Conservation (phyloP, 2,329 filamentous ascomycete species). For the Fusarium albidum region DNA sequence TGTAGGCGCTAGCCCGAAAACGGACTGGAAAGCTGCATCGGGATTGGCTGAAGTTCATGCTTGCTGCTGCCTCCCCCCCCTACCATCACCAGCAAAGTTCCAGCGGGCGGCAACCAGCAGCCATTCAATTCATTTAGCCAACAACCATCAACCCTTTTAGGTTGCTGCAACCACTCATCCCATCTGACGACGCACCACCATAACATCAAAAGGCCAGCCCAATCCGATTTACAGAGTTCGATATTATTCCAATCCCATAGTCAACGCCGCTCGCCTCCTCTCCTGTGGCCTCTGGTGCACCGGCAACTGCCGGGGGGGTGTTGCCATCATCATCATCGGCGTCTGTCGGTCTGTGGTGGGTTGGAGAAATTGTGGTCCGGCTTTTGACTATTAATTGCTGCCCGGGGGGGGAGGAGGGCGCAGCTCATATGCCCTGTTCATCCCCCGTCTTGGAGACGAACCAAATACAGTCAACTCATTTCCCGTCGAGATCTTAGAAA, state of each 20-base stretch:
- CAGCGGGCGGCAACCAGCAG: conserved; percentile 18
- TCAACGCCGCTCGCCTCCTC: background rate
- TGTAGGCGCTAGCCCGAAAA: conserved; percentile 22
- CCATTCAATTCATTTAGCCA: conserved; percentile 11
- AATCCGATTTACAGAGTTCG: background rate
- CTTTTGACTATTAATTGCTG: conserved; percentile 35
- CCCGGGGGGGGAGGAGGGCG: conserved; percentile 36
- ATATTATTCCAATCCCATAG: background rate
- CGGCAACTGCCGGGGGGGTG: background rate
- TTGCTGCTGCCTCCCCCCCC: too few relatives aligned
- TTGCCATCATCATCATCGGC: conserved; percentile 4
- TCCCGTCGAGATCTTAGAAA: conserved; percentile 32
- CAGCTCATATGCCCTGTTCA: conserved; percentile 27
- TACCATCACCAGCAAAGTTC: conserved; percentile 16
- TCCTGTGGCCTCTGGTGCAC: background rate
- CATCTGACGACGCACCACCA: background rate
- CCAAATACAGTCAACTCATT: conserved; percentile 33
- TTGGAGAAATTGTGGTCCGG: conserved; percentile 38
- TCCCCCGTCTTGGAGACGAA: conserved; percentile 26
- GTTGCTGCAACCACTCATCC: conserved; percentile 8
- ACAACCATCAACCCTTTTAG: background rate
- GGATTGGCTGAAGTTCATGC: conserved; percentile 34
- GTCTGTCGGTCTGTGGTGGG: conserved; percentile 33
- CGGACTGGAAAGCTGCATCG: conserved; percentile 28
- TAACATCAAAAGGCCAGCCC: too few relatives aligned